A percentile compares a stretch with the other conserved stretches of the same genome.
Evolutionary conservation across 1,284 basidiomycete species (phyloP).

Genomic region (Ustilago cynodontis): DNA sequence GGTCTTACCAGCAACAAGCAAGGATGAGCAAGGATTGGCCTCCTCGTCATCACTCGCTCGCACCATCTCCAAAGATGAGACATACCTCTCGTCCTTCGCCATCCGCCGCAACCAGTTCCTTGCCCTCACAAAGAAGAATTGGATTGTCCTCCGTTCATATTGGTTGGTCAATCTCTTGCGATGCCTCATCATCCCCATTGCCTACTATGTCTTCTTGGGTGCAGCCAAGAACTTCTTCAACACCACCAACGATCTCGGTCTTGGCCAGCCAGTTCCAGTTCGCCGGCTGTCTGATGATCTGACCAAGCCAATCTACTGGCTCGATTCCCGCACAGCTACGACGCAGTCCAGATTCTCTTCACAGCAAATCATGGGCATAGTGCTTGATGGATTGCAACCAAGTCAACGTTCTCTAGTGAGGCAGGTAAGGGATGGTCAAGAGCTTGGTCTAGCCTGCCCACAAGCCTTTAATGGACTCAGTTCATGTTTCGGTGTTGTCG

Average conservation of each 20-base stretch:
- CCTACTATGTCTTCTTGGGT: slow-evolving; percentile 78
- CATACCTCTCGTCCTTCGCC: slow-evolving; percentile 19
- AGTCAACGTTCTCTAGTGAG: slow-evolving; percentile 27
- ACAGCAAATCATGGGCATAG: slow-evolving; percentile 76
- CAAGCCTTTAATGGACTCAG: slow-evolving; percentile 80
- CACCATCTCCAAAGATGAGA: slow-evolving; percentile 5
- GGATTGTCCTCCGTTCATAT: slow-evolving; percentile 37
- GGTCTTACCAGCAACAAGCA: slow-evolving; percentile 13
- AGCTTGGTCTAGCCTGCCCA: slow-evolving; percentile 75
- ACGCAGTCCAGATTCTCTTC: slow-evolving; percentile 72
- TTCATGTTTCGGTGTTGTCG: slow-evolving; percentile 79
- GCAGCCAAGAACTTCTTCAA: slow-evolving; percentile 64
- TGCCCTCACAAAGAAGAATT: slow-evolving; percentile 38
- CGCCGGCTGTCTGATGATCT: slow-evolving; percentile 21
- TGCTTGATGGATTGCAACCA: slow-evolving; percentile 70
- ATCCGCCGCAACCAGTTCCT: slow-evolving; percentile 36
- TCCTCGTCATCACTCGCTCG: slow-evolving; percentile 8
- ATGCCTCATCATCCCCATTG: slow-evolving; percentile 78
- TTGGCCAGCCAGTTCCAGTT: slow-evolving; percentile 24
- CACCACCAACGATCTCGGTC: slow-evolving; percentile 41
- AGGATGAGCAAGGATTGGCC: slow-evolving; percentile 14
- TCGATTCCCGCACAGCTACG: slow-evolving; percentile 70
- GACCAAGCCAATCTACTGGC: slow-evolving; percentile 34
- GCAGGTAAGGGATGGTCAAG: slow-evolving; percentile 20
- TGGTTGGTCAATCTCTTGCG: slow-evolving; percentile 75